A percentile compares a stretch with the other conserved stretches of the same genome.
Conservation (phyloP, 2,329 filamentous ascomycete genomes). For the Ploettnerulaceae sp. region DNA sequence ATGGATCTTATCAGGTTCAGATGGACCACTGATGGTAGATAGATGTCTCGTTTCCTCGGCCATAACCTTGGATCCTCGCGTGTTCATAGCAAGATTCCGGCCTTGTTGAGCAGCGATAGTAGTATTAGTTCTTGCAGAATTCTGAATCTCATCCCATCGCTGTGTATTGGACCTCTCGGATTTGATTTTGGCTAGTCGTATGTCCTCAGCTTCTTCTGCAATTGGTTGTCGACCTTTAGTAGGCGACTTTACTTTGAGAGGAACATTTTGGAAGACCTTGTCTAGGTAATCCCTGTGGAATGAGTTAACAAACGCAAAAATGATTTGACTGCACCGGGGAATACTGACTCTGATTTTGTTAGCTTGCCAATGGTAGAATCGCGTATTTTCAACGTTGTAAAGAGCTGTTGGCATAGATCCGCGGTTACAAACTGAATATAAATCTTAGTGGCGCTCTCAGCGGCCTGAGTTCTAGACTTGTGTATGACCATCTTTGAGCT, state of each 20-base stretch:
- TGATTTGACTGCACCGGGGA: too few species aligned
- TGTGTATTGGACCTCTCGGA: neutral
- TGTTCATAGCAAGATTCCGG: neutral
- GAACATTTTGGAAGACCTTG: constrained; percentile 4
- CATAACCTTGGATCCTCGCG: neutral
- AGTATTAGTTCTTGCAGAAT: neutral
- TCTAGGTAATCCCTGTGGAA: constrained; percentile 6
- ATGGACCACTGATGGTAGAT: too few species aligned
- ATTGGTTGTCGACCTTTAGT: neutral
- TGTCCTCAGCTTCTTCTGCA: constrained; percentile 5
- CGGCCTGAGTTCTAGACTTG: neutral
- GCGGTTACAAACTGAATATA: constrained; percentile 4
- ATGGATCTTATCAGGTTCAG: too few species aligned
- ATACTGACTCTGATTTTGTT: neutral
- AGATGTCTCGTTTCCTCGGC: neutral
- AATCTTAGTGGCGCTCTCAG: neutral
- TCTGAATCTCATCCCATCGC: neutral
- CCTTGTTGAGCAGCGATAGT: neutral
- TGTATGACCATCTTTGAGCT: neutral
- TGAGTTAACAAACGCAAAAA: neutral
- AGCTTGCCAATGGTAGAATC: neutral
- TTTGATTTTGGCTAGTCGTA: constrained; percentile 1
- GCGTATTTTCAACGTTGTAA: neutral
- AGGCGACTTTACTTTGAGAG: neutral
- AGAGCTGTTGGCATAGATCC: constrained; percentile 2